Conservation (phyloP, 1,284 basidiomycete species). For the Microbotryum violaceum region DNA sequence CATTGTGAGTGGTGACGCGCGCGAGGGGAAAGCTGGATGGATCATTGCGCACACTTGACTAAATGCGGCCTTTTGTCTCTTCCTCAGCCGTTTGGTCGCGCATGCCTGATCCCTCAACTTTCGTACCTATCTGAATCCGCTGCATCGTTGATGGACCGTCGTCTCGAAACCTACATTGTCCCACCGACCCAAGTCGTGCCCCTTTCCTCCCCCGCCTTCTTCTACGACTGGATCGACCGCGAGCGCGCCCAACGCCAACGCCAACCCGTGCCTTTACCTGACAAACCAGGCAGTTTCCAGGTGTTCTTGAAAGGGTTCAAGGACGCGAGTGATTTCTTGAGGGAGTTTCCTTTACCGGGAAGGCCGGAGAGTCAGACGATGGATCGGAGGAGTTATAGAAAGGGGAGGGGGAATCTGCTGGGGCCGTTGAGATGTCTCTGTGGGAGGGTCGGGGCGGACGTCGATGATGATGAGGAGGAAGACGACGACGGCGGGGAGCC, state of each 20-base stretch:
- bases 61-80: slow-evolving; percentile 44
- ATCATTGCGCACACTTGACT: too few species aligned
- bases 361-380: slow-evolving; percentile 72
- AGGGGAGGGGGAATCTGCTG: slow-evolving; percentile 45
- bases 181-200: slow-evolving; percentile 77
- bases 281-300: slow-evolving; percentile 85
- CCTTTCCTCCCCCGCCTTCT: slow-evolving; percentile 74
- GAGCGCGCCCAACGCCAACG: slow-evolving; percentile 54
- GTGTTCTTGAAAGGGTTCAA: slow-evolving; percentile 76
- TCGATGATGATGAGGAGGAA: slow-evolving; percentile 61
- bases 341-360: slow-evolving; percentile 79
- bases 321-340: slow-evolving; percentile 81
- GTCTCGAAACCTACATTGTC: slow-evolving; percentile 69
- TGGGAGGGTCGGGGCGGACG: slow-evolving; percentile 65
- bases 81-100: slow-evolving; percentile 60
- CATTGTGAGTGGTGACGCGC: slow-evolving; percentile 16
- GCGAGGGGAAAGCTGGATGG: too few species aligned
- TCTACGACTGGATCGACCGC: slow-evolving; percentile 75
- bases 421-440: slow-evolving; percentile 61
- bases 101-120: slow-evolving; percentile 75
- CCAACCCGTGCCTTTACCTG: slow-evolving; percentile 50
- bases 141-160: slow-evolving; percentile 71
- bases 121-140: slow-evolving; percentile 56
- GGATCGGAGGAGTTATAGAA: slow-evolving; percentile 55
- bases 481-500: slow-evolving; percentile 42